Evolutionary conservation across 495 filamentous ascomycete genomes (phyloP).

Genomic region (Geopyxis carbonaria): DNA sequence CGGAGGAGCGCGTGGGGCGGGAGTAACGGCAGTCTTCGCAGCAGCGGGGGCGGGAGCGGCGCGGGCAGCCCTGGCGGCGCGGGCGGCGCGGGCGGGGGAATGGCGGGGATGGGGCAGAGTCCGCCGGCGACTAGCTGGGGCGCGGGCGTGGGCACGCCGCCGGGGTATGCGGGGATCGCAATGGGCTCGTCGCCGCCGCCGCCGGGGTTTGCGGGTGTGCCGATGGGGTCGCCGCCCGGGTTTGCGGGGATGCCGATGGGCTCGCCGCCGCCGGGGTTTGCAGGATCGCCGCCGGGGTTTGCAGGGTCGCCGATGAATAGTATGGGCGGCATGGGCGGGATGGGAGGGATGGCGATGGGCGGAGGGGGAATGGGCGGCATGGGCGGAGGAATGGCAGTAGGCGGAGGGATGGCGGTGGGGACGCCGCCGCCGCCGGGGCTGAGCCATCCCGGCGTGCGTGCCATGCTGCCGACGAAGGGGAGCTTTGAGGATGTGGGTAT

Average conservation of each 20-base stretch:
- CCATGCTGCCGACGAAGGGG: conserved; percentile 22
- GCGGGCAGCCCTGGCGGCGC: conserved; percentile 10
- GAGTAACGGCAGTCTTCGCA: conserved; percentile 17
- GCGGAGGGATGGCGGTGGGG: conserved; percentile 6
- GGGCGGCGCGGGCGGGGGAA: not conserved
- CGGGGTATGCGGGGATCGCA: not conserved
- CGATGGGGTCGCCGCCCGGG: too few relatives aligned
- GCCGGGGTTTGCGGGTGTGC: conserved; percentile 4
- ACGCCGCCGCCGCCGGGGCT: conserved; percentile 13
- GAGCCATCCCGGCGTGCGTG: conserved; percentile 14
- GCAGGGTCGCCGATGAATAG: too few relatives aligned
- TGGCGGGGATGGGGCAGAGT: conserved; percentile 1
- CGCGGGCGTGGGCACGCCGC: not conserved
- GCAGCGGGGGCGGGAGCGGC: conserved; percentile 8
- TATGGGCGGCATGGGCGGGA: too few relatives aligned
- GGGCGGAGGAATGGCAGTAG: too few relatives aligned
- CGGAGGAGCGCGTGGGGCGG: conserved; percentile 20
- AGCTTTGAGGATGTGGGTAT: conserved; percentile 22
- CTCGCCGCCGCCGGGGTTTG: not conserved
- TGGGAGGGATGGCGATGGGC: too few relatives aligned
- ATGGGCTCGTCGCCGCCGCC: conserved; percentile 4
- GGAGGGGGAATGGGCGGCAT: conserved; percentile 1
- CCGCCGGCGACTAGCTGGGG: not conserved
- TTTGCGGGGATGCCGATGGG: not conserved
- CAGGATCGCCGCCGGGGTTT: not conserved